A percentile compares a stretch with the other conserved stretches of the same genome.
Evolutionary conservation across 2,329 filamentous ascomycete genomes (phyloP).

Genomic region (Neoarthrinium moseri): DNA sequence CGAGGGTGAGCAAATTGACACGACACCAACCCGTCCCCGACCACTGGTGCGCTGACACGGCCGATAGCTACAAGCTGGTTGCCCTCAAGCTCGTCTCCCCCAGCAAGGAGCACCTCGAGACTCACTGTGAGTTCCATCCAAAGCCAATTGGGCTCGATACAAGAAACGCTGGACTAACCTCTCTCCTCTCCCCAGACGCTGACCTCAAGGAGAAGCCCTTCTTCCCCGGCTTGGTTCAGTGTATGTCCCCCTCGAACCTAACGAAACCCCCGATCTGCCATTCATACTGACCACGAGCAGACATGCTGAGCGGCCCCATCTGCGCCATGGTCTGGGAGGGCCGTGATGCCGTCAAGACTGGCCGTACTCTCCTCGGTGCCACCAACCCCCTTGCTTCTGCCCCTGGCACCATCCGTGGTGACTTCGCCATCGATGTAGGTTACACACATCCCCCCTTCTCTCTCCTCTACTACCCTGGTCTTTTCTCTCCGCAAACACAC

Average conservation of each 20-base stretch:
- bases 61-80: slow-evolving; percentile 88
- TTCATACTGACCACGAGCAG: slow-evolving; percentile 42
- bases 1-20: slow-evolving; percentile 87
- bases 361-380: slow-evolving; percentile 93
- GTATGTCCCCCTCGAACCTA: slow-evolving; percentile 51
- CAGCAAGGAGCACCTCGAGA: slow-evolving; percentile 92
- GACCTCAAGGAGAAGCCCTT: slow-evolving; percentile 94
- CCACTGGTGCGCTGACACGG: not conserved
- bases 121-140: too few species aligned
- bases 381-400: slow-evolving; percentile 96
- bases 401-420: slow-evolving; percentile 94
- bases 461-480: slow-evolving; percentile 10
- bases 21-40: slow-evolving; percentile 22
- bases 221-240: slow-evolving; percentile 91
- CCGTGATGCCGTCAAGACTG: slow-evolving; percentile 97
- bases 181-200: slow-evolving; percentile 68
- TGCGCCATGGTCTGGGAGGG: slow-evolving; percentile 99
- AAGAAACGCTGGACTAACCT: slow-evolving; percentile 24
- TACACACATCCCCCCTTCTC: slow-evolving; percentile 20
- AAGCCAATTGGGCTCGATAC: slow-evolving; percentile 26
- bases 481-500: not conserved
- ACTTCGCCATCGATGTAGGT: slow-evolving; percentile 68
- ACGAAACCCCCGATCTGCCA: not conserved
- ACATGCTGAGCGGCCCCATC: slow-evolving; percentile 97
- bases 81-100: slow-evolving; percentile 94